These are phyloP conservation scores for Fomitopsis pinicola DNA, from an alignment of 1,284 basidiomycete genomes.

Conservation along the genomic window DNA sequence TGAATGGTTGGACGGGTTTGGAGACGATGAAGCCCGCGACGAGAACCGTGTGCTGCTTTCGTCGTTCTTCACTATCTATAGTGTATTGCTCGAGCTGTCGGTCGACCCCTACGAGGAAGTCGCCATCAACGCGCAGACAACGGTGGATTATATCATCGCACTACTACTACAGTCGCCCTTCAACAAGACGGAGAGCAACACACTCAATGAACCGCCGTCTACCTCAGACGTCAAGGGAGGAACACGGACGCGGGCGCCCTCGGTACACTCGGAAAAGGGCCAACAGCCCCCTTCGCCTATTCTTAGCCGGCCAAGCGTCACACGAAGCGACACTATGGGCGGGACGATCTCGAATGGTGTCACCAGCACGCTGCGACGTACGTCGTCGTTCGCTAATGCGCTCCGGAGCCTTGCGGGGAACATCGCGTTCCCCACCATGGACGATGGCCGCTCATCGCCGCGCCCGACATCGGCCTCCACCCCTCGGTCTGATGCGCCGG, in stretches of 20 bases:
- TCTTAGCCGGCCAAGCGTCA: conserved; percentile 40
- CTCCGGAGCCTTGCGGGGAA: conserved; percentile 74
- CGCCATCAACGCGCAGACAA: conserved; percentile 84
- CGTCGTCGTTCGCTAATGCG: conserved; percentile 80
- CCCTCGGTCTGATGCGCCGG: conserved; percentile 24
- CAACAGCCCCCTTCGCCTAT: conserved; percentile 32
- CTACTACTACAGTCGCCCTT: conserved; percentile 88
- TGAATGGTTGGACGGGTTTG: conserved; percentile 71
- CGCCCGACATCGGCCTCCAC: conserved; percentile 21
- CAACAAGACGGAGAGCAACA: conserved; percentile 62
- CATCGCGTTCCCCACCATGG: conserved; percentile 60
- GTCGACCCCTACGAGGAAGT: conserved; percentile 94
- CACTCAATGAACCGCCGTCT: conserved; percentile 50
- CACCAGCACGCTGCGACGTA: conserved; percentile 68
- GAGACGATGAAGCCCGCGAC: conserved; percentile 67
- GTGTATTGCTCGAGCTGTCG: conserved; percentile 85
- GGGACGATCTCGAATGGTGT: conserved; percentile 55
- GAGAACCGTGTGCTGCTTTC: conserved; percentile 83
- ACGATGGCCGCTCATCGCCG: conserved; percentile 50
- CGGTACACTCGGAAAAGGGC: conserved; percentile 43
- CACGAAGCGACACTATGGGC: conserved; percentile 59
- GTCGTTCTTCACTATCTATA: conserved; percentile 92
- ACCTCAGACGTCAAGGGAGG: conserved; percentile 23
- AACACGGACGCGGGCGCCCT: conserved; percentile 47
- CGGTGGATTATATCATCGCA: conserved; percentile 91